Evolutionary conservation across 257 asterid species (phyloP), one percentile per base, ranked within the genome.

Genomic region (Coffea eugenioides): DNA sequence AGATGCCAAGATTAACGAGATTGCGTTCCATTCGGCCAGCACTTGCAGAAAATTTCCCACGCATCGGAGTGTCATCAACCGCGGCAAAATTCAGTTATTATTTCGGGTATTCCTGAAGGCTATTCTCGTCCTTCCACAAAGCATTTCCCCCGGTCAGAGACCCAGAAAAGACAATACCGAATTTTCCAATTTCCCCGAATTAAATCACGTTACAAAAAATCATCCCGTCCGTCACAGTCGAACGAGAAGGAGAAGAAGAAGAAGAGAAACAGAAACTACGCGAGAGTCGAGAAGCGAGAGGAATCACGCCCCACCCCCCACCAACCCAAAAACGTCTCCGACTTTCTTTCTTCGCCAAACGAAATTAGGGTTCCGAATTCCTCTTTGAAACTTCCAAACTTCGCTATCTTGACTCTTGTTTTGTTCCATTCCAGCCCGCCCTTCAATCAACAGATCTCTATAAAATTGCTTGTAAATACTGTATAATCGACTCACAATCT

Each of bases 91-190:
- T 27, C 27, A 27, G 27, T 27, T 27, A 27, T 27, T 27, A 27
- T 27, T 27, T 27, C 27, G 0, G 27, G 27, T 27, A 27, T 27
- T 27, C 27, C 27, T 27, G 27, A 27, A 27, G 27, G 27, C 84
- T 43, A 88, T 72, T 79, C 0, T 23, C 71, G 97, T 89, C 89
- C 71, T 88, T 88, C 36, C 25, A 59, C 5, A 0, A 1, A 51
- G 5, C 54, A 27, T 21, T 68, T 80, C 78, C 13, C n/a, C n/a
- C n/a, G n/a, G n/a, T n/a, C n/a, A n/a, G n/a, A n/a, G n/a, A 15
- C 20, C 23, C 62, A 54, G 20, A 12, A 39, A 39, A 39, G 41
- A 39, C 2, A 39, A 39, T 27, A 39, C 4, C 41, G 4, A 39
- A 1, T 39, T 39, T 39, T 39, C 41, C 41, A 39, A 39, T 1